Percentiles rank a stretch among this genome's conserved stretches.
Evolutionary conservation across 305 asterid genomes (phyloP).

Genomic region (Plantago rigida): DNA sequence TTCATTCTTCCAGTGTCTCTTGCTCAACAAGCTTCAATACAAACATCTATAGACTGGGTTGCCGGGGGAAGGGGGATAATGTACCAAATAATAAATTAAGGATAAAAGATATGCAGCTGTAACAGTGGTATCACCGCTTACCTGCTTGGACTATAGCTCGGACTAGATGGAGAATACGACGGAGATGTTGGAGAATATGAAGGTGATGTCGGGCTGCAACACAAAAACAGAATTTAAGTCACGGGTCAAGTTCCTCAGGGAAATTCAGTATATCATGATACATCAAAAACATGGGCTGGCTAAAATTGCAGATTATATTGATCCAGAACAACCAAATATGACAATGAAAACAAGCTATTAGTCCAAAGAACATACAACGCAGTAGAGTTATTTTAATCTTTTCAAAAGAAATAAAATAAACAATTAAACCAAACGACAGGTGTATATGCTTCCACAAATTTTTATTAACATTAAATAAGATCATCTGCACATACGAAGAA

Average conservation of each 20-base stretch:
- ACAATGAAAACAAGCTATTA: conserved; percentile 4
- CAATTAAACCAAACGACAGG: background rate
- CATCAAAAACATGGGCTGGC: background rate
- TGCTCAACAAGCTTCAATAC: no score
- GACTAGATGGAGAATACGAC: conserved; percentile 85
- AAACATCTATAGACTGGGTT: background rate
- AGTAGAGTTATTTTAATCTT: background rate
- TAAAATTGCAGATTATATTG: background rate
- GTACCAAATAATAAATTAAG: no score
- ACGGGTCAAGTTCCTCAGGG: conserved; percentile 9
- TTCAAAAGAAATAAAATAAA: background rate
- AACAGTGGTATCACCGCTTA: conserved; percentile 24
- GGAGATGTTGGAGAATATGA: conserved; percentile 90
- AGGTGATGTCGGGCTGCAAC: conserved; percentile 91
- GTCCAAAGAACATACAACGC: background rate
- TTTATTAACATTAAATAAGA: background rate
- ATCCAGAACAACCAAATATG: conserved; percentile 11
- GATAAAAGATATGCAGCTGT: background rate
- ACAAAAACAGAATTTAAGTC: conserved; percentile 20
- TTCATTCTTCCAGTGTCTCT: no score
- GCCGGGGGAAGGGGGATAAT: no score
- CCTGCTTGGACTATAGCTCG: conserved; percentile 96
- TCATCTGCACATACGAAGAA: conserved; percentile 2
- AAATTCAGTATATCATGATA: conserved; percentile 3
- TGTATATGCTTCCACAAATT: background rate